Conservation (phyloP, 306 rosid species). For the Prunus kanzakura region DNA sequence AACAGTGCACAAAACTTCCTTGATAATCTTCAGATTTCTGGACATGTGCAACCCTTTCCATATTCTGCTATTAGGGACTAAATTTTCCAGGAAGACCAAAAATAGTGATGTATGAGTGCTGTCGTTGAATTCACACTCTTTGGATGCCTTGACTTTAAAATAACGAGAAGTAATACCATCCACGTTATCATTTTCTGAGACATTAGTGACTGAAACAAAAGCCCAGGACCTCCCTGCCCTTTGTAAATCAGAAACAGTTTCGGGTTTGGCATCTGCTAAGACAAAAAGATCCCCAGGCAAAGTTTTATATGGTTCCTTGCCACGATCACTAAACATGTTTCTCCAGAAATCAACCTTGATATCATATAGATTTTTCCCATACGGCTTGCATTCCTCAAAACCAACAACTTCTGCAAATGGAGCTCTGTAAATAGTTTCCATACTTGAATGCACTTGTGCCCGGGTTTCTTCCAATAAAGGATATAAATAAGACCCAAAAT, state of each 20-base stretch:
- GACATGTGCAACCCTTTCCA: slow-evolving; percentile 57
- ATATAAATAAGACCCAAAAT: slow-evolving; percentile 40
- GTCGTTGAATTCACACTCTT: slow-evolving; percentile 19
- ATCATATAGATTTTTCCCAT: slow-evolving; percentile 24
- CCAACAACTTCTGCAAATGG: slow-evolving; percentile 51
- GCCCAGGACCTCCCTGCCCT: slow-evolving; percentile 52
- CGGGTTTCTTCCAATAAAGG: slow-evolving; percentile 74
- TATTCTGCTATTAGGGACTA: slow-evolving; percentile 42
- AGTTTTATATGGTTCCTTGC: slow-evolving; percentile 60
- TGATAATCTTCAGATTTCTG: slow-evolving; percentile 28
- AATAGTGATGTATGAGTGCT: slow-evolving; percentile 28
- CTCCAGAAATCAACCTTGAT: slow-evolving; percentile 44
- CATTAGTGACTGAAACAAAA: slow-evolving; percentile 36
- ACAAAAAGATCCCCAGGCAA: slow-evolving; percentile 62
- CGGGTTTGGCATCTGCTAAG: slow-evolving; percentile 56
- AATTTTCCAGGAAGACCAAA: slow-evolving; percentile 49
- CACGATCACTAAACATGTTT: slow-evolving; percentile 41
- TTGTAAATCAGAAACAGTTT: slow-evolving; percentile 42
- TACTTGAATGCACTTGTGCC: slow-evolving; percentile 44
- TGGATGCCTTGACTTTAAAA: slow-evolving; percentile 45
- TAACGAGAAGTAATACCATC: slow-evolving; percentile 28
- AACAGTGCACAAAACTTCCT: slow-evolving; percentile 32
- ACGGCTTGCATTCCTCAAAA: slow-evolving; percentile 24
- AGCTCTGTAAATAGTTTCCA: slow-evolving; percentile 44
- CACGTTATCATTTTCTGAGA: slow-evolving; percentile 27